A percentile compares a stretch with the other conserved stretches of the same genome.
These are phyloP conservation scores for Tetraselmis striata DNA, from an alignment of 139 green algal species.

Conservation along the genomic window DNA sequence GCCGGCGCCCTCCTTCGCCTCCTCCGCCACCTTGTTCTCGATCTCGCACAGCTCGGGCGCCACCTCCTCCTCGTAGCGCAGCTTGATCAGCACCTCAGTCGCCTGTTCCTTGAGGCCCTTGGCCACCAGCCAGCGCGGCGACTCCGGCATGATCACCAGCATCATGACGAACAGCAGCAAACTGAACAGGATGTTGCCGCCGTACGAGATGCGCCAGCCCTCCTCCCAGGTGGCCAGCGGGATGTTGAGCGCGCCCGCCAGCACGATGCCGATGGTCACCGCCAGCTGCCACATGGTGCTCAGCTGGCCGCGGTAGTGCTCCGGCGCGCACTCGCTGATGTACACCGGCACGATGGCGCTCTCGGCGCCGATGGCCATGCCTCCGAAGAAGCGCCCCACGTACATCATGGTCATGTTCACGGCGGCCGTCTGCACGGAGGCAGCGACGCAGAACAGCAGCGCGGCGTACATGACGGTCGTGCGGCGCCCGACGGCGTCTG, in stretches of 20 bases:
- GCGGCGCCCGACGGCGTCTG: not conserved
- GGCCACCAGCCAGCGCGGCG: not conserved
- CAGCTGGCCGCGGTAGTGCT: constrained; percentile 1
- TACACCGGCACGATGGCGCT: constrained; percentile 8
- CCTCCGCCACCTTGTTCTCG: not conserved
- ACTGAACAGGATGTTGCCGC: not conserved
- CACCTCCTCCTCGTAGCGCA: not conserved
- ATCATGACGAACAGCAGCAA: not conserved
- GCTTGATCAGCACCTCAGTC: not conserved
- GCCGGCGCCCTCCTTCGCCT: not conserved
- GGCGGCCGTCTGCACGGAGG: not conserved
- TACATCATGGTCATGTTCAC: not conserved
- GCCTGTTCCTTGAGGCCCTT: not conserved
- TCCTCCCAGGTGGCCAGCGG: not conserved
- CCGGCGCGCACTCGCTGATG: constrained; percentile 3
- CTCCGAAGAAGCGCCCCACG: not conserved
- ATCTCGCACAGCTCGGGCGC: constrained; percentile 4
- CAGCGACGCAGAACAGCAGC: not conserved
- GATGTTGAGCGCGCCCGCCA: not conserved
- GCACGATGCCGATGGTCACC: not conserved
- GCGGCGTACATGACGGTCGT: not conserved
- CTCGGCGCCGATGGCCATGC: not conserved
- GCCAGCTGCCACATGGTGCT: not conserved
- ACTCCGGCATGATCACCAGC: not conserved
- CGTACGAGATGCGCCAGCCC: not conserved